Evolutionary conservation across 331 rosid species (phyloP), one percentile per base, ranked within the genome.

Genomic region (Prunus yedoensis): DNA sequence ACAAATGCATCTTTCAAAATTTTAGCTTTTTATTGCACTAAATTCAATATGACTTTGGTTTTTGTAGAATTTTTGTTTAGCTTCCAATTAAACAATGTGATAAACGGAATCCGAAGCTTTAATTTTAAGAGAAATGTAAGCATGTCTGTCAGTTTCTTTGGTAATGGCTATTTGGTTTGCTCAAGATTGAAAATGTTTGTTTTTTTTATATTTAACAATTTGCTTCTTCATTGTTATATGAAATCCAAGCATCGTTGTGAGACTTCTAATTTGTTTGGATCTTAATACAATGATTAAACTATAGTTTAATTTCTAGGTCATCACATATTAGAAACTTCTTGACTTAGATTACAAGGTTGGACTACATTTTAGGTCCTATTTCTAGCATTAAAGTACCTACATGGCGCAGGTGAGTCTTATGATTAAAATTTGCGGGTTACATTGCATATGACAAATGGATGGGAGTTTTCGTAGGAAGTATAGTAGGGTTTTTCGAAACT

Each of bases 141-240:
- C 75, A 92, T 90, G 96, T 92, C 87, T 90, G 96, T 88, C 90
- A 88, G 82, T 84, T 81, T 83, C 78, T 65, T 58, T 65, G 73
- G 78, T 49, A 71, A 74, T 68, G 66, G 68, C n/a, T 50, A 32
- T 54, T 79, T 70, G 69, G n/a, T 74, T 78, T 81, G 69, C 78
- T 78, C 83, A 35, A 85, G 77, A 53, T 74, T 66, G 67, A 23
- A 52, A 54, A 69, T 63, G 82, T 54, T 53, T 45, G 74, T n/a
- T 77, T 74, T 68, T 45, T 71, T 59, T 71, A 59, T 5, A 35
- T 50, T 76, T 83, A 49, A 41, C 61, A 23, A 54, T 75, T 77
- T 6, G 64, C 17, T 64, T 69, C 73, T 50, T 3, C 72, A 78
- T 83, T 54, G 80, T 69, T 60, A 64, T 71, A 15, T 68, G 74